Conservation (phyloP, 208 protist genomes). For the Leishmania tropica region DNA sequence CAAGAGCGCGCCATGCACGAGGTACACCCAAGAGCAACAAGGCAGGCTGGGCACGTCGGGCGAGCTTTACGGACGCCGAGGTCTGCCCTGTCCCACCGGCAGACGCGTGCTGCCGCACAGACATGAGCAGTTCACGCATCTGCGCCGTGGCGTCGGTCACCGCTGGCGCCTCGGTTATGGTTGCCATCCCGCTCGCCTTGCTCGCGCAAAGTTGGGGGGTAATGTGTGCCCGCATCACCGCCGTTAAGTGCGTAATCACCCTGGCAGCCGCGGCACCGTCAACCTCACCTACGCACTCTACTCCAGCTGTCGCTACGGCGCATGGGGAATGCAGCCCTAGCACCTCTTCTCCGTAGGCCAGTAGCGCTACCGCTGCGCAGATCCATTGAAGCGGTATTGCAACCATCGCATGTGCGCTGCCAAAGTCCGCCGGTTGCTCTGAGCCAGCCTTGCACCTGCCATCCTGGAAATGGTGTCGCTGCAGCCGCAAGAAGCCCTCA, state of each 20-base stretch:
- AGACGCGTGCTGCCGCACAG: constrained; percentile 6
- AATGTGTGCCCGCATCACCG: constrained; percentile 10
- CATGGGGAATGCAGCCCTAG: constrained; percentile 1
- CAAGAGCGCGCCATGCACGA: constrained; percentile 10
- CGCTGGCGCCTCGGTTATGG: not conserved
- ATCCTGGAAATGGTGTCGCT: not conserved
- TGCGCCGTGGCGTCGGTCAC: constrained; percentile 6
- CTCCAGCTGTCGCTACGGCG: not conserved
- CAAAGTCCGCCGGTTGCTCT: not conserved
- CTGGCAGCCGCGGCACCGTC: not conserved
- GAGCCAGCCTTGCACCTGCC: not conserved
- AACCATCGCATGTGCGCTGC: not conserved
- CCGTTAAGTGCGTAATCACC: constrained; percentile 1
- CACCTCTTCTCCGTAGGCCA: constrained; percentile 22
- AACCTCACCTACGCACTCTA: not conserved
- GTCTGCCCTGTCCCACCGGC: not conserved
- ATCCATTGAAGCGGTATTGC: constrained; percentile 19
- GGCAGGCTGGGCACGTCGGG: not conserved
- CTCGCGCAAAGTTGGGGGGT: not conserved
- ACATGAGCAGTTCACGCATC: constrained; percentile 5
- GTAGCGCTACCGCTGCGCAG: constrained; percentile 16
- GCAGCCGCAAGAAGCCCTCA: constrained; percentile 1
- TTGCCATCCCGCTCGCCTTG: not conserved
- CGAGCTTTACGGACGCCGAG: not conserved
- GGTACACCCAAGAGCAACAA: constrained; percentile 6